Evolutionary conservation across 192 early-diverging fungal species (phyloP), one percentile per base, ranked within the genome.

Genomic region (Coemansia sp.): DNA sequence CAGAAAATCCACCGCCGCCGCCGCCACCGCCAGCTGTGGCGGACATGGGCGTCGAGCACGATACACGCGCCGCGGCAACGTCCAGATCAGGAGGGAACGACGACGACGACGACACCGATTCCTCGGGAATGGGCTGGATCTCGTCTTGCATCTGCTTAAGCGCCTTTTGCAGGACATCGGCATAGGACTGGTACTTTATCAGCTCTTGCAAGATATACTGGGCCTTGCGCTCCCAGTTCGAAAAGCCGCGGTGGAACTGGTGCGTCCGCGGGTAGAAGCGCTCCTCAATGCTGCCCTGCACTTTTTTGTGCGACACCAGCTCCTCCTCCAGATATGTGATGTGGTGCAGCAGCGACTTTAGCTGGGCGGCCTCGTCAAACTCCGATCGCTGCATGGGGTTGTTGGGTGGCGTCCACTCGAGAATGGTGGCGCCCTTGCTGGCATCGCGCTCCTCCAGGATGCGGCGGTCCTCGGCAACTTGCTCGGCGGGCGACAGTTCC

Each of bases 171-270:
- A 94, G 66, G 25, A 84, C 85, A 60, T 94, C 90, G 10, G 87
- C 87, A 59, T 94, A 94, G 64, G 89, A 91, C 67, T 91, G 89
- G 61, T 92, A 90, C 67, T 92, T 94, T 76, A 94, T 89, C 68
- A 92, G 90, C 80, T 94, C 92, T 73, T 91, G 87, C 39, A 94
- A 67, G 31, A 94, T 74, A 70, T 91, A 88, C 65, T 90, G 88
- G 11, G 90, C 90, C 71, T 89, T 89, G 59, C 86, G 82, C 77
- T 94, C 92, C 92, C 92, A 94, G 66, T 94, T 94, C 11, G 86
- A 77, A 60, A 92, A 85, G 7, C 87, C 92, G 65, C 86, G 88
- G 4, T 86, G 69, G 74, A 87, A 71, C 68, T 89, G 86, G 38
- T 74, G 76, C 24, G 87, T 86, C 51, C 83, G 81, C 24, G 83